These are phyloP conservation scores for Penicillium sp. DNA, from an alignment of 2,329 filamentous ascomycete species.

Conservation along the genomic window DNA sequence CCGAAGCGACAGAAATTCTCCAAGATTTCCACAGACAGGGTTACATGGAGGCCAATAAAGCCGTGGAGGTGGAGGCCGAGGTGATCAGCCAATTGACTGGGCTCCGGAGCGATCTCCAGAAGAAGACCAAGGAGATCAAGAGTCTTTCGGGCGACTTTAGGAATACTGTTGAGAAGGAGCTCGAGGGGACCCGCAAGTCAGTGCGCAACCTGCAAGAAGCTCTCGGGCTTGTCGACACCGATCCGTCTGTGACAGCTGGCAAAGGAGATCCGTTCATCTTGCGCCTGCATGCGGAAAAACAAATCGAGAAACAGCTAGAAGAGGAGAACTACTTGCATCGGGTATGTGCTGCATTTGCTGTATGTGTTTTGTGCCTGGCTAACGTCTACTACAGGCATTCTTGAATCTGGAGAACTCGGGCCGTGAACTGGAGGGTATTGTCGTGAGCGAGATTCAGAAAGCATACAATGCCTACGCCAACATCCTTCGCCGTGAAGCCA, in stretches of 20 bases:
- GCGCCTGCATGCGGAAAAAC: slow-evolving; percentile 77
- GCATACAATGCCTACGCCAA: slow-evolving; percentile 91
- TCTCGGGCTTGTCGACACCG: slow-evolving; percentile 72
- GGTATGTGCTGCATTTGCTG: slow-evolving; percentile 49
- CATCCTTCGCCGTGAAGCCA: slow-evolving; percentile 86
- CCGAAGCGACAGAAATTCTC: slow-evolving; percentile 78
- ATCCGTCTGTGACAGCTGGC: slow-evolving; percentile 69
- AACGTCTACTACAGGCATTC: slow-evolving; percentile 62
- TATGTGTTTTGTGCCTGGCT: slow-evolving; percentile 17
- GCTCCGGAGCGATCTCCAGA: slow-evolving; percentile 78
- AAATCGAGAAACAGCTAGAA: slow-evolving; percentile 87
- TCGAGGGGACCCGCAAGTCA: slow-evolving; percentile 74
- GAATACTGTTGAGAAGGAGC: slow-evolving; percentile 92
- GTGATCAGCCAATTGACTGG: slow-evolving; percentile 84
- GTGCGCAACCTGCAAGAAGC: slow-evolving; percentile 79
- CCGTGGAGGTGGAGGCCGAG: slow-evolving; percentile 83
- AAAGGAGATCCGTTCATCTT: slow-evolving; percentile 92
- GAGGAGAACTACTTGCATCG: slow-evolving; percentile 97
- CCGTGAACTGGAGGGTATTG: slow-evolving; percentile 90
- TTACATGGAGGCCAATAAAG: slow-evolving; percentile 78
- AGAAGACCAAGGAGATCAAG: slow-evolving; percentile 99
- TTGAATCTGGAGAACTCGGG: slow-evolving; percentile 92
- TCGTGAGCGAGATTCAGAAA: slow-evolving; percentile 96
- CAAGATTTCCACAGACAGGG: slow-evolving; percentile 78
- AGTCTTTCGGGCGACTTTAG: slow-evolving; percentile 91